Percentiles rank a stretch among this genome's conserved stretches.
Evolutionary conservation across 805 yeast genomes (phyloP).

Genomic region (Yarrowia sp.): DNA sequence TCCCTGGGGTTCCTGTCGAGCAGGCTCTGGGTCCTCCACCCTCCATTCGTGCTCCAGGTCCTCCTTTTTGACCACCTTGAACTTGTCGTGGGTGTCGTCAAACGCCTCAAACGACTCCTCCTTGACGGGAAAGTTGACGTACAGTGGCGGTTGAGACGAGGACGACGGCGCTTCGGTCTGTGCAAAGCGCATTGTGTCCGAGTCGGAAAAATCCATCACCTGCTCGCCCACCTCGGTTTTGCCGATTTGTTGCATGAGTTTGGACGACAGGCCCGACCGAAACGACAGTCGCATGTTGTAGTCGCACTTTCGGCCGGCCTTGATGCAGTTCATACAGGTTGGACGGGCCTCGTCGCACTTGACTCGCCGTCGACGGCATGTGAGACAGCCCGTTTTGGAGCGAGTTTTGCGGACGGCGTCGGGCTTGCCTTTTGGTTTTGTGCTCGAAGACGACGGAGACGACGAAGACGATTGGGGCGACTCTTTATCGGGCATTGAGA

Average conservation of each 20-base stretch:
- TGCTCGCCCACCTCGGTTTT: constrained; percentile 9
- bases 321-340: constrained; percentile 26
- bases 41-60: constrained; percentile 7
- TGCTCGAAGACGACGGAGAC: neutral
- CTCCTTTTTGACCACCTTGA: neutral
- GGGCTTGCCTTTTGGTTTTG: neutral
- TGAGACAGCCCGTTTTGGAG: constrained; percentile 23
- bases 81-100: neutral
- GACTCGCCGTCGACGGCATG: constrained; percentile 25
- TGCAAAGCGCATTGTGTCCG: neutral
- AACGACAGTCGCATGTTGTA: constrained; percentile 21
- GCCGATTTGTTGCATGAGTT: constrained; percentile 20
- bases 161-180: neutral
- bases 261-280: constrained; percentile 15
- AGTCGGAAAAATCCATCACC: constrained; percentile 8
- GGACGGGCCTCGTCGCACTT: constrained; percentile 75
- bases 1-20: no score
- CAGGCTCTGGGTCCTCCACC: neutral
- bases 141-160: neutral
- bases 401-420: constrained; percentile 12
- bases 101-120: neutral
- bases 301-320: constrained; percentile 21
- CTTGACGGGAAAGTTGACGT: constrained; percentile 12
- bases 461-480: neutral
- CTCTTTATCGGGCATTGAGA: neutral